A percentile compares a stretch with the other conserved stretches of the same genome.
phyloP scores from a whole-genome alignment of 768 basidiomycete species.

The Aureoboletus auriporus region DNA sequence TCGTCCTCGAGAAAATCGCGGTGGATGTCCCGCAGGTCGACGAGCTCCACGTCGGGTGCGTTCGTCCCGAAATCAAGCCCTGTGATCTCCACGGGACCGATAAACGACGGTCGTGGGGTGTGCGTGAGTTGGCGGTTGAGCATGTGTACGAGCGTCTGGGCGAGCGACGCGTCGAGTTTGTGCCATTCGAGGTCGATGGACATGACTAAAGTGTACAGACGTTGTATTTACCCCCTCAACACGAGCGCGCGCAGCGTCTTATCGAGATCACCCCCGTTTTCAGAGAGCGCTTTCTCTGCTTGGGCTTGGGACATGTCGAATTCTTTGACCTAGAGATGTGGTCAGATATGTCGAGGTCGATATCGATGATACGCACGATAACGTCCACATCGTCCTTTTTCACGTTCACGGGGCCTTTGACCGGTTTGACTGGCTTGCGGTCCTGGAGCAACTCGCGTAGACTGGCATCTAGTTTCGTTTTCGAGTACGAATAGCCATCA shows the following conservation, averaged over 20 bases:
- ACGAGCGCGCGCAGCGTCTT: conserved; percentile 26
- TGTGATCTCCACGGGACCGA: conserved; percentile 86
- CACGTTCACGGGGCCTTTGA: conserved; percentile 17
- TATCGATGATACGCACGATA: conserved; percentile 18
- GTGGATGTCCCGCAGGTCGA: conserved; percentile 91
- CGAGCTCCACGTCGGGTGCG: conserved; percentile 82
- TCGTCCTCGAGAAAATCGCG: conserved; percentile 89
- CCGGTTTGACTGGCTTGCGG: conserved; percentile 52
- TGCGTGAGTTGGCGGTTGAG: conserved; percentile 77
- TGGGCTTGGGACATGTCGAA: conserved; percentile 26
- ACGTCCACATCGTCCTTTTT: conserved; percentile 29
- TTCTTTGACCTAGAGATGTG: conserved; percentile 22
- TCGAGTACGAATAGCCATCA: conserved; percentile 45
- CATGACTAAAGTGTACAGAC: conserved; percentile 42
- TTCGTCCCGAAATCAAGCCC: conserved; percentile 84
- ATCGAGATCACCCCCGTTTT: conserved; percentile 27
- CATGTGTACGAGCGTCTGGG: conserved; percentile 61
- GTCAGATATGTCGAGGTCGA: conserved; percentile 2
- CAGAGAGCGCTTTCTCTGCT: conserved; percentile 29
- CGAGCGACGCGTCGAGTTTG: conserved; percentile 70
- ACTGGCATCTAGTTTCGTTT: conserved; percentile 31
- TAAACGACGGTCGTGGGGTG: conserved; percentile 83
- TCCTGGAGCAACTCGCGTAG: conserved; percentile 48
- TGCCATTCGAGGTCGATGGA: conserved; percentile 95
- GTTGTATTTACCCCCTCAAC: conserved; percentile 1